phyloP scores from a whole-genome alignment of 2,329 filamentous ascomycete genomes.

The Talaromyces sp. region DNA sequence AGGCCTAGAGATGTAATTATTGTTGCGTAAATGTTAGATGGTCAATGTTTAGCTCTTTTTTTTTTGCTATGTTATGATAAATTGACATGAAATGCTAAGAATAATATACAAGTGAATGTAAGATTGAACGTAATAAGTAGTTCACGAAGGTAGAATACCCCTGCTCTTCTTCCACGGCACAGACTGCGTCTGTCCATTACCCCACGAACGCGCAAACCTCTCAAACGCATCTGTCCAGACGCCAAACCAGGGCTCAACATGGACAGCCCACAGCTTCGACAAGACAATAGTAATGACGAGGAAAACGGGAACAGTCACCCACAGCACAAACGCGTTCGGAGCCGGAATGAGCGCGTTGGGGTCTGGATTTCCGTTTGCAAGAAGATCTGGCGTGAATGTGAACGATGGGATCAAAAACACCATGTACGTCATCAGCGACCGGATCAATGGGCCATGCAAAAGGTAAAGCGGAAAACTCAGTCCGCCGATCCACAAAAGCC shows the following conservation, averaged over 20 bases:
- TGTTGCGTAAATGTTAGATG: too few species aligned
- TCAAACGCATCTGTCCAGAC: slow-evolving; percentile 21
- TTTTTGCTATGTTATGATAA: too few species aligned
- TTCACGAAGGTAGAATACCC: background rate
- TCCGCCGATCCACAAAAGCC: slow-evolving; percentile 58
- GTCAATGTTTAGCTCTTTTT: too few species aligned
- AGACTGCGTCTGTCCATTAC: background rate
- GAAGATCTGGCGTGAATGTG: slow-evolving; percentile 32
- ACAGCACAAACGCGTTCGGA: background rate
- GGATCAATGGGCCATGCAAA: slow-evolving; percentile 57
- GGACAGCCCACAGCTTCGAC: slow-evolving; percentile 49
- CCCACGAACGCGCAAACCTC: slow-evolving; percentile 19
- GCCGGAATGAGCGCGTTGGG: background rate
- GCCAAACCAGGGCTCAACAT: slow-evolving; percentile 49
- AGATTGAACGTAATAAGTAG: background rate
- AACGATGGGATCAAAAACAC: slow-evolving; percentile 43
- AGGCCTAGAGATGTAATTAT: background rate
- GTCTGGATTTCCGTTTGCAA: slow-evolving; percentile 23
- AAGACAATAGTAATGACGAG: slow-evolving; percentile 37
- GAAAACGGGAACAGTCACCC: background rate
- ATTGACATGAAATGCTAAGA: background rate
- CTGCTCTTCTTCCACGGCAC: background rate
- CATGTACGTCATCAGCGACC: slow-evolving; percentile 57
- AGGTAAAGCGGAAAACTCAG: slow-evolving; percentile 63
- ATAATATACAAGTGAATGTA: background rate